phyloP scores from a whole-genome alignment of 75 land plant species.

The Azolla pinnata region DNA sequence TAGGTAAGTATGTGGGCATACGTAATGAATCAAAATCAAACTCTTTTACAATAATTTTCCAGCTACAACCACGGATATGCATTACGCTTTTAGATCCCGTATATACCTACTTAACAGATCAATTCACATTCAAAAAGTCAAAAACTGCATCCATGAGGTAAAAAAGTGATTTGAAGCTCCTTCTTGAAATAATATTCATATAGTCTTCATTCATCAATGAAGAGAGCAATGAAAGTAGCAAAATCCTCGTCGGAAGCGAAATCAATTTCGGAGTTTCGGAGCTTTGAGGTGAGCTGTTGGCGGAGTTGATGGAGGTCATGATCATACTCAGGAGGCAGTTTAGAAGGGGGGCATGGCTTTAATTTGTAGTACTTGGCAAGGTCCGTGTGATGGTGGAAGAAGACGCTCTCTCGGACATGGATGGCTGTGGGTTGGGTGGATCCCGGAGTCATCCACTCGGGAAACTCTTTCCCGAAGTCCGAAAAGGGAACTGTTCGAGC shows the following conservation, averaged over 20 bases:
- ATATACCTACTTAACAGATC: no score
- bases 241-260: background rate
- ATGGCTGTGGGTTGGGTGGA: background rate
- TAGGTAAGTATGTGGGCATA: background rate
- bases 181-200: background rate
- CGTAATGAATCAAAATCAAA: background rate
- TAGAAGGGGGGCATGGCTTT: background rate
- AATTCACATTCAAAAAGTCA: no score
- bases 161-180: no score
- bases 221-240: background rate
- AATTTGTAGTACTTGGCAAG: background rate
- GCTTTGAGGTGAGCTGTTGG: background rate
- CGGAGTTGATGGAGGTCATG: background rate
- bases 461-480: slow-evolving; percentile 1
- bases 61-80: background rate
- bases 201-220: background rate
- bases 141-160: no score
- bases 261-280: background rate
- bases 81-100: no score
- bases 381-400: background rate
- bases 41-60: background rate
- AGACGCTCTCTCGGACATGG: slow-evolving; percentile 1
- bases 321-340: background rate
- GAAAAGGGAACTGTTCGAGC: background rate
- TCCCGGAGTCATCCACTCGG: background rate